Conservation (phyloP, 2,329 filamentous ascomycete genomes). For the Sclerotinia trifoliorum region DNA sequence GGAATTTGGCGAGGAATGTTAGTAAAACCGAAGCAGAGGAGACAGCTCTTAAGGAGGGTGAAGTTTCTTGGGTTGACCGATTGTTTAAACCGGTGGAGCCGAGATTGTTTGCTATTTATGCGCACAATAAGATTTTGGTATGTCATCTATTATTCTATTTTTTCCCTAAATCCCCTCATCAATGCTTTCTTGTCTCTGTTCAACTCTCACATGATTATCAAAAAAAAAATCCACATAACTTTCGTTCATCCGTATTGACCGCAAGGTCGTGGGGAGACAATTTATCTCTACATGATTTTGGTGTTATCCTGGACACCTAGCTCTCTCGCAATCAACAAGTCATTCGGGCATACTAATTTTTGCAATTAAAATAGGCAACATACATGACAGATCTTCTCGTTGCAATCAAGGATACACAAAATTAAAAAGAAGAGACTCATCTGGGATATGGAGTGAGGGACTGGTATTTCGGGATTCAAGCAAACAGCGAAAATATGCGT, state of each 20-base stretch:
- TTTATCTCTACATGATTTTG: conserved; percentile 48
- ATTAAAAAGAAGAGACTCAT: not conserved
- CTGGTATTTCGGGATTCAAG: conserved; percentile 4
- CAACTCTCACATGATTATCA: conserved; percentile 68
- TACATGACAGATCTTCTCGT: conserved; percentile 29
- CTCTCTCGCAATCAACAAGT: conserved; percentile 23
- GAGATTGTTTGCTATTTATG: conserved; percentile 66
- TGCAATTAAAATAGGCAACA: conserved; percentile 14
- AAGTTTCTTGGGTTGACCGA: conserved; percentile 63
- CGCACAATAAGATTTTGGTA: conserved; percentile 64
- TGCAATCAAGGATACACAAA: conserved; percentile 27
- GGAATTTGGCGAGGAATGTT: conserved; percentile 72
- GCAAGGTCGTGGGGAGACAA: conserved; percentile 79
- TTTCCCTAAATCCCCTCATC: conserved; percentile 16
- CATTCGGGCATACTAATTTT: not conserved
- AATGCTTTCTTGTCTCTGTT: conserved; percentile 29
- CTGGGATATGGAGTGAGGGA: conserved; percentile 6
- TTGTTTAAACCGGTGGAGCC: conserved; percentile 66
- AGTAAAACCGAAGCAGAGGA: conserved; percentile 61
- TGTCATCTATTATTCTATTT: conserved; percentile 29
- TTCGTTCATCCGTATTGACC: conserved; percentile 99
- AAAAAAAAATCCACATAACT: conserved; percentile 79
- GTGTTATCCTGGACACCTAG: conserved; percentile 16
- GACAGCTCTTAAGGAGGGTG: conserved; percentile 51
- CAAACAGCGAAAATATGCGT: conserved; percentile 1